These are phyloP conservation scores for Aspergillus ruber DNA, from an alignment of 2,329 filamentous ascomycete genomes.

Conservation along the genomic window DNA sequence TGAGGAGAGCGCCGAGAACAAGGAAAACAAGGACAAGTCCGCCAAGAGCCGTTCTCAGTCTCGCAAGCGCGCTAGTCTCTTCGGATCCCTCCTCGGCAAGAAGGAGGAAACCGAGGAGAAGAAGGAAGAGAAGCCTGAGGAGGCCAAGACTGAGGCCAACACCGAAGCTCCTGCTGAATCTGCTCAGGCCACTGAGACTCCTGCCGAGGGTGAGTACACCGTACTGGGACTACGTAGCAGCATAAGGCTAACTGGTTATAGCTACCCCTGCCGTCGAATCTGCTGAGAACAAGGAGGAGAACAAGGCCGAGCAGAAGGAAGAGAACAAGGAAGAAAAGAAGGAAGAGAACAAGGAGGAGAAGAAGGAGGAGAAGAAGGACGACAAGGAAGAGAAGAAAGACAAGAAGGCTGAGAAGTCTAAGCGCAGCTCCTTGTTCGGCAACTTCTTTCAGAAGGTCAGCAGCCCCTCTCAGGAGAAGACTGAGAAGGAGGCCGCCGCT, in stretches of 20 bases:
- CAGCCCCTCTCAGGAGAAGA: constrained; percentile 41
- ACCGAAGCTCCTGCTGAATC: constrained; percentile 41
- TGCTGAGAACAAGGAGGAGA: constrained; percentile 5
- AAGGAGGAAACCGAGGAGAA: constrained; percentile 49
- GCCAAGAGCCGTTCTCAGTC: constrained; percentile 55
- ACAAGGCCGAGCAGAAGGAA: constrained; percentile 37
- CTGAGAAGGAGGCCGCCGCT: constrained; percentile 44
- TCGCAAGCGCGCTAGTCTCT: constrained; percentile 48
- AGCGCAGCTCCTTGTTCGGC: constrained; percentile 80
- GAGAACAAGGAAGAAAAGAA: constrained; percentile 7
- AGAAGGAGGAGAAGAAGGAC: constrained; percentile 30
- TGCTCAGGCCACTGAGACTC: constrained; percentile 8
- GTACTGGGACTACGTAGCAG: constrained; percentile 18
- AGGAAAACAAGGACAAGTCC: constrained; percentile 40
- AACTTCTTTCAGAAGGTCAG: constrained; percentile 66
- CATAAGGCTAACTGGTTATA: constrained; percentile 13
- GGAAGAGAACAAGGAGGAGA: constrained; percentile 10
- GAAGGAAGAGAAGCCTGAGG: constrained; percentile 43
- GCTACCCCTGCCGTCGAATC: constrained; percentile 24
- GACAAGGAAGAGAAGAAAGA: constrained; percentile 36
- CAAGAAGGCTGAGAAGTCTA: constrained; percentile 48
- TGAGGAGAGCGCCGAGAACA: constrained; percentile 25
- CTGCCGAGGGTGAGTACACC: constrained; percentile 14
- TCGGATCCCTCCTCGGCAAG: constrained; percentile 50
- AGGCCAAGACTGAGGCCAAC: constrained; percentile 25